Percentiles rank a stretch among this genome's conserved stretches.
Conservation (phyloP, 1,139 yeast genomes). For the Hyphopichia khmerensis region DNA sequence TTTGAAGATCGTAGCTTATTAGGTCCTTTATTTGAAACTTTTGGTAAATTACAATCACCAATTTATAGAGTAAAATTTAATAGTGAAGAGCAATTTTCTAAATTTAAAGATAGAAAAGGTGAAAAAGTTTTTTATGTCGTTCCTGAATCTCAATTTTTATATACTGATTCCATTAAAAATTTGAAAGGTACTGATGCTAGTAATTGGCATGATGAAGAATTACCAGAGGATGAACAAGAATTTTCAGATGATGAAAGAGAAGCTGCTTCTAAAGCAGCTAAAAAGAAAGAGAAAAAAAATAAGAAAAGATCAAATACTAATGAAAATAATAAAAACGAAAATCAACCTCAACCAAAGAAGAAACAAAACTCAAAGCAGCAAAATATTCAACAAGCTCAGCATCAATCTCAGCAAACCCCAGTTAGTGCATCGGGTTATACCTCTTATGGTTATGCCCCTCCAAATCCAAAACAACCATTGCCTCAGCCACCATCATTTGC, state of each 20-base stretch:
- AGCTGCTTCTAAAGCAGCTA: slow-evolving; percentile 53
- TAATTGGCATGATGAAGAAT: slow-evolving; percentile 90
- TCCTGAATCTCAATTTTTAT: slow-evolving; percentile 73
- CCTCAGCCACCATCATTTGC: background rate
- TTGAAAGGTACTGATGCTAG: slow-evolving; percentile 92
- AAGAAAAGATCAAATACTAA: slow-evolving; percentile 6
- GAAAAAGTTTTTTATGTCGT: slow-evolving; percentile 71
- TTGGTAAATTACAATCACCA: slow-evolving; percentile 88
- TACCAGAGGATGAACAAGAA: slow-evolving; percentile 91
- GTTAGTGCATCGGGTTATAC: slow-evolving; percentile 18
- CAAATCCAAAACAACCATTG: slow-evolving; percentile 4
- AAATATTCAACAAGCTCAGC: slow-evolving; percentile 2
- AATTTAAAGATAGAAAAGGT: slow-evolving; percentile 51
- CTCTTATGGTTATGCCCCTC: slow-evolving; percentile 23
- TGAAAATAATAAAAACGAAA: slow-evolving; percentile 3
- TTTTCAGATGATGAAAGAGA: slow-evolving; percentile 93
- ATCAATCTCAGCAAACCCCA: background rate
- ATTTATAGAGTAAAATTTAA: slow-evolving; percentile 74
- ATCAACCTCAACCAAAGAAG: slow-evolving; percentile 4
- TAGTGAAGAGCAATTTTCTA: slow-evolving; percentile 47
- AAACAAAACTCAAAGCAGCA: slow-evolving; percentile 3
- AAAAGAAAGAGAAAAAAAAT: slow-evolving; percentile 52
- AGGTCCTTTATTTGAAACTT: slow-evolving; percentile 87
- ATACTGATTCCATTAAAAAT: slow-evolving; percentile 68
- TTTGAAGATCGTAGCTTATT: slow-evolving; percentile 67